phyloP scores from a whole-genome alignment of 805 yeast species.

The Candida golubevii region DNA sequence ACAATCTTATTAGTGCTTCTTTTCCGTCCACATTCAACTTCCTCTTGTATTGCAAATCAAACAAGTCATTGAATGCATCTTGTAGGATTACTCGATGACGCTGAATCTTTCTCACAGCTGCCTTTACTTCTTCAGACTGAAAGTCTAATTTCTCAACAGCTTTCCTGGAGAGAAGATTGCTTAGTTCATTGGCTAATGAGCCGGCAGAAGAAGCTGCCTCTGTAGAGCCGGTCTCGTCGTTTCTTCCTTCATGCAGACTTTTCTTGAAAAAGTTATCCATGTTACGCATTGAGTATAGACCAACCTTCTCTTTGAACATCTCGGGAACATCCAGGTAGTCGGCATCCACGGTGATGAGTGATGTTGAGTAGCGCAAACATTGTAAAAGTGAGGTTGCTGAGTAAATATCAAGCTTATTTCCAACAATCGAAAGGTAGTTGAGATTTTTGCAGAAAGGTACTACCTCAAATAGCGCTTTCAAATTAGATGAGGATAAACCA shows the following conservation, averaged over 20 bases:
- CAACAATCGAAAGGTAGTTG: constrained; percentile 64
- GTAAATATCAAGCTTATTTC: constrained; percentile 56
- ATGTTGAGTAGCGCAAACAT: constrained; percentile 60
- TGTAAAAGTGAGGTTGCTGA: constrained; percentile 63
- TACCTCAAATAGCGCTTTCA: constrained; percentile 60
- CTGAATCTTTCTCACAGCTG: constrained; percentile 25
- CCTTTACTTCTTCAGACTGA: constrained; percentile 27
- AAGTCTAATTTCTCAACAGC: constrained; percentile 31
- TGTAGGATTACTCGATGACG: constrained; percentile 28
- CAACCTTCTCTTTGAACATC: constrained; percentile 63
- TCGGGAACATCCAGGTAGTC: constrained; percentile 61
- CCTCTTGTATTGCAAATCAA: constrained; percentile 51
- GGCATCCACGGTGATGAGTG: constrained; percentile 65
- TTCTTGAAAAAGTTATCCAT: constrained; percentile 55
- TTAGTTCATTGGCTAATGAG: constrained; percentile 29
- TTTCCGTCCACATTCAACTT: constrained; percentile 65
- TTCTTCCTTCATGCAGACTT: constrained; percentile 25
- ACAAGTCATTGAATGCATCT: constrained; percentile 45
- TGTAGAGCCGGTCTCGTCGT: constrained; percentile 19
- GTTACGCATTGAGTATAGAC: constrained; percentile 76
- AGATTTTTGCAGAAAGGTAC: constrained; percentile 64
- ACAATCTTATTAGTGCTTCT: constrained; percentile 65
- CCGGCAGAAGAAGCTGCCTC: constrained; percentile 22
- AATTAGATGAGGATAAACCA: constrained; percentile 49
- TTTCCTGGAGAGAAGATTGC: constrained; percentile 29